phyloP scores from a whole-genome alignment of 306 rosid species.

The Inga laurina region DNA sequence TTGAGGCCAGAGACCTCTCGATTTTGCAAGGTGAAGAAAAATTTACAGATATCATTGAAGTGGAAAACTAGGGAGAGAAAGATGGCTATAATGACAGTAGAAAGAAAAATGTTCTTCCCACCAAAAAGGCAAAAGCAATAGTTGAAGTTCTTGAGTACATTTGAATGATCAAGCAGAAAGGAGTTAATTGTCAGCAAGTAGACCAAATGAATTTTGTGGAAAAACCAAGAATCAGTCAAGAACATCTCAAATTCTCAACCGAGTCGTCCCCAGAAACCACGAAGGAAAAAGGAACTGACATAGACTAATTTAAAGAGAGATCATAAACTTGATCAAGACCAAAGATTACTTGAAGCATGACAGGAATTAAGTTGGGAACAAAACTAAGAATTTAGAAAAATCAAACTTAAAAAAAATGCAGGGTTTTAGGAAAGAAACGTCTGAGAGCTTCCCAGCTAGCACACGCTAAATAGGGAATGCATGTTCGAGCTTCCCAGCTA shows the following conservation, averaged over 20 bases:
- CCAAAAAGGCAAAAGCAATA: background rate
- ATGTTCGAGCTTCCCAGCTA: constrained; percentile 2
- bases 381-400: constrained; percentile 24
- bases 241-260: constrained; percentile 8
- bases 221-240: constrained; percentile 1
- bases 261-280: background rate
- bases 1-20: background rate
- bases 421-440: constrained; percentile 14
- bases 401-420: background rate
- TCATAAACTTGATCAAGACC: constrained; percentile 6
- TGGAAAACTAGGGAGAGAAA: background rate
- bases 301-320: background rate
- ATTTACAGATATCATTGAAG: background rate
- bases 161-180: background rate
- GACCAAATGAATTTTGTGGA: background rate
- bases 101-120: constrained; percentile 5
- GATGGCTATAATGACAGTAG: background rate
- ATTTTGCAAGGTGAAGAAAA: background rate
- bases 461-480: background rate
- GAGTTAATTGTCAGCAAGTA: background rate
- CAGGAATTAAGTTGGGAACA: background rate
- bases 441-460: background rate
- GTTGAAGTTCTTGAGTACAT: background rate
- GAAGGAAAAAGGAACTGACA: background rate
- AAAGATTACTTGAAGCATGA: background rate